Evolutionary conservation across 139 green algal genomes (phyloP), one percentile per base, ranked within the genome.

Genomic region (Chlamydomonas urium): DNA sequence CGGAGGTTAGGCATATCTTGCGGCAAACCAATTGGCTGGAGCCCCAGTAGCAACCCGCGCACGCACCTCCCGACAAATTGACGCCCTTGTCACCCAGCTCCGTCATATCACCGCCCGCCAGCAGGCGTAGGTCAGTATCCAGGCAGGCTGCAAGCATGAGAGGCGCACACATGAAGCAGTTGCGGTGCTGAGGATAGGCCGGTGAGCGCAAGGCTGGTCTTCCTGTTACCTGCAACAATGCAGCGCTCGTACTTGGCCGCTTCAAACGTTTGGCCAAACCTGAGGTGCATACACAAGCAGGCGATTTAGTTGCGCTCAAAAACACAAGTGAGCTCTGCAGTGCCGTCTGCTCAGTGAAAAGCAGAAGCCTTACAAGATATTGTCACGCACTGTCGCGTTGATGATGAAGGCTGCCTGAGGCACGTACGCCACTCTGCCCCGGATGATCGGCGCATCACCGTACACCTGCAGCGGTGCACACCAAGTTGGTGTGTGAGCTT

Each of bases 331-430:
- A n/a, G n/a, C n/a, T n/a, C n/a, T n/a, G n/a, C n/a, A n/a, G n/a
- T n/a, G n/a, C n/a, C n/a, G n/a, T n/a, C n/a, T n/a, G n/a, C n/a
- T n/a, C n/a, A n/a, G n/a, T n/a, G n/a, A n/a, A n/a, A n/a, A n/a
- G n/a, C n/a, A n/a, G n/a, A n/a, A n/a, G n/a, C n/a, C n/a, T n/a
- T n/a, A n/a, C 50, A 93, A 62, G 42, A 96, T 89, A 72, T 97
- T 97, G 14, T 93, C 88, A 24, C 82, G 75, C 48, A 95, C 74
- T 14, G 74, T 88, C 0, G 74, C 86, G 42, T 88, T 88, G 32
- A 88, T 71, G 32, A 96, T 92, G 75, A 92, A 96, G 3, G 90
- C 78, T 6, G 87, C 74, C 79, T 96, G 91, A 0, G 87, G 83
- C 3, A 92, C 88, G 63, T 88, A 94, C 0, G 87, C 89, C 4